These are phyloP conservation scores for Taxillus chinensis DNA, from an alignment of 164 flowering plant genomes.

Conservation along the genomic window DNA sequence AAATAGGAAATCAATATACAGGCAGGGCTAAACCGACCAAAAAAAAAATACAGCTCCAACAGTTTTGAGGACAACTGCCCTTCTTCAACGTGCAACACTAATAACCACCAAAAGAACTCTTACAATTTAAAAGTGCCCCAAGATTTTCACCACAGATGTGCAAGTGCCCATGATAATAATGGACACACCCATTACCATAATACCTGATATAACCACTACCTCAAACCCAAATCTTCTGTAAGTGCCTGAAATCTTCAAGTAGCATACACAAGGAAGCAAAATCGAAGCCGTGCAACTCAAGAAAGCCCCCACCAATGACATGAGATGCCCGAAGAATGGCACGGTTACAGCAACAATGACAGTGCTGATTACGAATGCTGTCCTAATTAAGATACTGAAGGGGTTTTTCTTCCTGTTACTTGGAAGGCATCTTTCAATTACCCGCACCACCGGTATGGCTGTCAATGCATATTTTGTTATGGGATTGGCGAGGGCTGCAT, in stretches of 20 bases:
- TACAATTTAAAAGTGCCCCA: conserved; percentile 3
- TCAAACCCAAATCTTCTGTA: conserved; percentile 29
- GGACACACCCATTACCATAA: conserved; percentile 24
- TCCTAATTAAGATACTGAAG: conserved; percentile 32
- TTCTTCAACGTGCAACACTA: too few species aligned
- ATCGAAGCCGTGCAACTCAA: conserved; percentile 37
- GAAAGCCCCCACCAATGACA: conserved; percentile 55
- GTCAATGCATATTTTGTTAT: conserved; percentile 64
- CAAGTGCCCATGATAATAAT: conserved; percentile 41
- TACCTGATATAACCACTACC: conserved; percentile 14
- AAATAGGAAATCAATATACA: too few species aligned
- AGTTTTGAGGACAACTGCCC: too few species aligned
- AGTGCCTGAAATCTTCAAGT: conserved; percentile 39
- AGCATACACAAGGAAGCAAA: conserved; percentile 52
- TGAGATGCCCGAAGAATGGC: conserved; percentile 42
- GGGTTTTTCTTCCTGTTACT: conserved; percentile 14
- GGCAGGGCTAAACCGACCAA: too few species aligned
- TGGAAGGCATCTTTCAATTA: conserved; percentile 28
- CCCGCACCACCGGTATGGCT: conserved; percentile 48
- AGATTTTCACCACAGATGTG: conserved; percentile 27
- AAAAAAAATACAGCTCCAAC: too few species aligned
- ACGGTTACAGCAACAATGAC: conserved; percentile 35
- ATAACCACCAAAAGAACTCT: not conserved
- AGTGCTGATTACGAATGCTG: conserved; percentile 32
- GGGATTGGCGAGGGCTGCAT: conserved; percentile 61